Base-by-base conservation (phyloP, 106 monocot genomes). In the Dendrobium officinale region DNA sequence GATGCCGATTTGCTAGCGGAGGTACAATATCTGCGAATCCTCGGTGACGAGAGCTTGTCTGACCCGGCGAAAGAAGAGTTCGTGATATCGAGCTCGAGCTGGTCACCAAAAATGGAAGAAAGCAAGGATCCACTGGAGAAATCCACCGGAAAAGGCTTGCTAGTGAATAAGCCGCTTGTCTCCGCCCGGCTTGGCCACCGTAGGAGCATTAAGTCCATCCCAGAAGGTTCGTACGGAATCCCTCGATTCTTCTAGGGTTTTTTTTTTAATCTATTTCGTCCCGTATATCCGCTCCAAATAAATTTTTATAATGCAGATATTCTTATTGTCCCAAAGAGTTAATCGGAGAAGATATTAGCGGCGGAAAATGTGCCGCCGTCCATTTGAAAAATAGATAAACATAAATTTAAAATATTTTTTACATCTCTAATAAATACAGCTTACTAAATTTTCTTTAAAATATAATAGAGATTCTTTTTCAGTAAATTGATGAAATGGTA, bases 1-100 rank as follows among this genome's bases (percentile, higher is more conserved):
- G 59, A 41, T 1, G 43, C 37, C 59, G 78, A 41, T 59, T 18
- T 78, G 37, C 78, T 7, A 26, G 13, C n/a, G 54, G 77, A 31
- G 55, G 49, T 27, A 37, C 58, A 17, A 19, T 13, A 31, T 20
- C 37, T 20, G 78, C 24, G 9, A 66, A 6, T 3, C 64, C 5
- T 3, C 24, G 22, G 26, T 8, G 77, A 26, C 19, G 78, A 61
- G 31, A 55, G 54, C 26, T 29, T 54, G n/a, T 26, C 72, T 1
- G 11, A 5, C 15, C 3, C 58, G 6, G 88, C 76, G 43, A 88
- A 86, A 49, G 88, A 89, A 73, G 89, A 91, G 42, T 86, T 92
- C 67, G 83, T 92, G 42, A 89, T 88, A 64, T 86, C 85, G 82
- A 87, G 84, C 47, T 89, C 92, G 9, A 83, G 70, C 66, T 95